A percentile compares a stretch with the other conserved stretches of the same genome.
phyloP scores from a whole-genome alignment of 208 protist genomes.

The Acanthamoeba triangularis region DNA sequence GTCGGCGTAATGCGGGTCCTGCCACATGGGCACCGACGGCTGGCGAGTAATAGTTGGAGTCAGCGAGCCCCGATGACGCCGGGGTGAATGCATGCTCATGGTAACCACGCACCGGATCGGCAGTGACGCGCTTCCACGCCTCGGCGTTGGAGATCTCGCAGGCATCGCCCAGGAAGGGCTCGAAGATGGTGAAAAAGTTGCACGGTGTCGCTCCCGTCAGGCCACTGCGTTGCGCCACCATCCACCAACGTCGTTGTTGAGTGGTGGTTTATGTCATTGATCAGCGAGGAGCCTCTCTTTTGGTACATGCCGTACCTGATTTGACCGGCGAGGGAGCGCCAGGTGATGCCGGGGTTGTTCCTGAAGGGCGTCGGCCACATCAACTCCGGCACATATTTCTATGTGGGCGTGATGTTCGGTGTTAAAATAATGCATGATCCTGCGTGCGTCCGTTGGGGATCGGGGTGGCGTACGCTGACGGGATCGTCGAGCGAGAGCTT shows the following conservation, averaged over 20 bases:
- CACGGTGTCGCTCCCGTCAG: slow-evolving; percentile 18
- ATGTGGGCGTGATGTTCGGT: not conserved
- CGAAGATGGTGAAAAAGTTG: slow-evolving; percentile 61
- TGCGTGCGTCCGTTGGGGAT: no score
- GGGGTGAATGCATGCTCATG: not conserved
- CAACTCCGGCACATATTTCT: slow-evolving; percentile 50
- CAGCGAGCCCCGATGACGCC: not conserved
- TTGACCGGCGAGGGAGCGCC: slow-evolving; percentile 45
- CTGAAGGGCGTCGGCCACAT: not conserved
- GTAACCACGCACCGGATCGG: not conserved
- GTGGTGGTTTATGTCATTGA: no score
- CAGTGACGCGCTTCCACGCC: slow-evolving; percentile 34
- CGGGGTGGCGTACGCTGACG: not conserved
- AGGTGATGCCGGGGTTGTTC: slow-evolving; percentile 64
- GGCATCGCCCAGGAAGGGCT: slow-evolving; percentile 15
- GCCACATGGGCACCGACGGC: not conserved
- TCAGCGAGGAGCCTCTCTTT: no score
- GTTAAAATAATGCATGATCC: no score
- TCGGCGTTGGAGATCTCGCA: slow-evolving; percentile 71
- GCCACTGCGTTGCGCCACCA: not conserved
- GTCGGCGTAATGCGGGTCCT: slow-evolving; percentile 44
- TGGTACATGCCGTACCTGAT: not conserved
- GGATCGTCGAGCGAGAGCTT: slow-evolving; percentile 56
- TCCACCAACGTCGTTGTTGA: not conserved
- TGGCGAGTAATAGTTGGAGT: not conserved